Evolutionary conservation across 1,284 basidiomycete species (phyloP).

Genomic region (Retiboletus fuscus): DNA sequence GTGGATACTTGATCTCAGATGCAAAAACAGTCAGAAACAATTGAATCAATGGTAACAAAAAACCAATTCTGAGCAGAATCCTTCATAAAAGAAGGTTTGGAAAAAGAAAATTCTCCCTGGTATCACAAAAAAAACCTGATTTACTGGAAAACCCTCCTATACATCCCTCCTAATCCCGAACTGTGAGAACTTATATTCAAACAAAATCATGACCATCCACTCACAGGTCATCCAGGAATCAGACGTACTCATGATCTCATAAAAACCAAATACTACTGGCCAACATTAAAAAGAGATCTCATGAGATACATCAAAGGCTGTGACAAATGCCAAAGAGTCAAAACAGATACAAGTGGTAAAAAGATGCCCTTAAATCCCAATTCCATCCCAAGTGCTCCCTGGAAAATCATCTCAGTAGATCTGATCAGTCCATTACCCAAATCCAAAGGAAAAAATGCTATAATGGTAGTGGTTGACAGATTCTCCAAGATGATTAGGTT

Average conservation of each 20-base stretch:
- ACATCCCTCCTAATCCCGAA: background rate
- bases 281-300: background rate
- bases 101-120: background rate
- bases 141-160: background rate
- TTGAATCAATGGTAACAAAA: too few species aligned
- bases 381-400: too few species aligned
- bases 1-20: too few species aligned
- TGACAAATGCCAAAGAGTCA: too few species aligned
- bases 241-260: background rate
- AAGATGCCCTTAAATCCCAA: background rate
- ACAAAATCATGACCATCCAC: constrained; percentile 11
- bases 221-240: background rate
- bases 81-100: too few species aligned
- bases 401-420: constrained; percentile 9
- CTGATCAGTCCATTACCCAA: too few species aligned
- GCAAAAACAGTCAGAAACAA: too few species aligned
- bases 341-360: too few species aligned
- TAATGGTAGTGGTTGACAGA: constrained; percentile 32
- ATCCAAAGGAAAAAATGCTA: constrained; percentile 49
- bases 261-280: constrained; percentile 10
- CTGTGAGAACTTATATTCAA: background rate
- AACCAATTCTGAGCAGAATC: too few species aligned
- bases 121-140: background rate
- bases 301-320: background rate
- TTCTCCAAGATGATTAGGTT: background rate